These are phyloP conservation scores for Cladophialophora exuberans DNA, from an alignment of 2,329 filamentous ascomycete species.

Conservation along the genomic window DNA sequence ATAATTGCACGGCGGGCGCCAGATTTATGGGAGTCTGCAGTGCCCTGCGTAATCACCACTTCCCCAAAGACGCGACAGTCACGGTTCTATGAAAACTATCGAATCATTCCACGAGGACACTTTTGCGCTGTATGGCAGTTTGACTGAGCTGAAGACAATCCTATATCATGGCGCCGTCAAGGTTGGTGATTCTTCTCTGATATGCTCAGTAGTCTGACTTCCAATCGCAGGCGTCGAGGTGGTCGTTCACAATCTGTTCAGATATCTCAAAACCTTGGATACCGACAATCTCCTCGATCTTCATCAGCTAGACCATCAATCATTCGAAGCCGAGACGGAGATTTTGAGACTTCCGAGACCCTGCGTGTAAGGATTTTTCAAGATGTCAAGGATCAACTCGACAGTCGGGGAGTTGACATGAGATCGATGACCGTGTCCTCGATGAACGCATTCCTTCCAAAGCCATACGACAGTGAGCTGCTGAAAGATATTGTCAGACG, in stretches of 20 bases:
- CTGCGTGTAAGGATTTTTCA: not conserved
- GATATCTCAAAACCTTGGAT: not conserved
- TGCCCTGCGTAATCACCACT: not conserved
- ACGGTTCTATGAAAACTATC: not conserved
- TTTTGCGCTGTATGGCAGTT: not conserved
- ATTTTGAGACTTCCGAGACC: not conserved
- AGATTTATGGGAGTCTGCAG: not conserved
- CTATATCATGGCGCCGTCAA: not conserved
- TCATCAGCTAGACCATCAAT: not conserved
- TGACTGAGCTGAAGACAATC: not conserved
- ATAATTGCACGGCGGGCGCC: no score
- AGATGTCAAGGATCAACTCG: not conserved
- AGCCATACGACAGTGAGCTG: no score
- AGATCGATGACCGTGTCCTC: not conserved
- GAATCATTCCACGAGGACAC: not conserved
- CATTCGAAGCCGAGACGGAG: not conserved
- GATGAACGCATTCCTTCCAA: not conserved
- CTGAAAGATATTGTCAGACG: no score
- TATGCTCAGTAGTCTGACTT: not conserved
- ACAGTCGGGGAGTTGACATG: not conserved
- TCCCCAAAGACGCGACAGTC: not conserved
- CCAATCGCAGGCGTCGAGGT: not conserved
- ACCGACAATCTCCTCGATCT: not conserved
- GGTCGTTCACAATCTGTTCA: not conserved
- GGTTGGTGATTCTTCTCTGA: not conserved